Evolutionary conservation across 2,329 filamentous ascomycete species (phyloP).

Genomic region (Lomentospora prolificans): DNA sequence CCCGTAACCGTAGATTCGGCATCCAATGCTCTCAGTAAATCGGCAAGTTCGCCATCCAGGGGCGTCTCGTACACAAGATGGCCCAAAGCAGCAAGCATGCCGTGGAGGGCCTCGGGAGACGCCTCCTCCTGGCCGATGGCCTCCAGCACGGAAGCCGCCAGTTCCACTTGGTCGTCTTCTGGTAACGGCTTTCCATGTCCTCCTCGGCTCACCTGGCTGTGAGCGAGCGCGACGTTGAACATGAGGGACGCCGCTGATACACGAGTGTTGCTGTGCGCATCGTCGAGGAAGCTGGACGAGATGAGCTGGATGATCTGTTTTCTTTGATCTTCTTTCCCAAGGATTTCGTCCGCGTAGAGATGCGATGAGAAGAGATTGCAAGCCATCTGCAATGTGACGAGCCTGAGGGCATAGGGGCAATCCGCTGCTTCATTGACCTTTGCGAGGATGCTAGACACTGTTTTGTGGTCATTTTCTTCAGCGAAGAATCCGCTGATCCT

Average conservation of each 20-base stretch:
- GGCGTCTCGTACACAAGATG: constrained; percentile 64
- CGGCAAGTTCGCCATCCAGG: constrained; percentile 63
- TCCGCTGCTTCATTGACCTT: constrained; percentile 44
- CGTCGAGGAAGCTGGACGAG: constrained; percentile 70
- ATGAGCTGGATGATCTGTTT: constrained; percentile 57
- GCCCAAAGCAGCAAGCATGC: constrained; percentile 66
- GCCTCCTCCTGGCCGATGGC: constrained; percentile 49
- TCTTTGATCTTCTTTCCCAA: constrained; percentile 41
- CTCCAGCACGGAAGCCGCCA: constrained; percentile 73
- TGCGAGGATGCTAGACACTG: constrained; percentile 51
- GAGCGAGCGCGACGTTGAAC: constrained; percentile 68
- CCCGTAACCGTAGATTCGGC: constrained; percentile 52
- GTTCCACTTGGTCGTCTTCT: constrained; percentile 66
- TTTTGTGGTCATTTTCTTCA: constrained; percentile 58
- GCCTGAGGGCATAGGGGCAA: constrained; percentile 71
- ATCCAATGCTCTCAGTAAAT: constrained; percentile 71
- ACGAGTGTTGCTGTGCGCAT: constrained; percentile 61
- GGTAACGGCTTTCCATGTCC: constrained; percentile 48
- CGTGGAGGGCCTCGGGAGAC: constrained; percentile 64
- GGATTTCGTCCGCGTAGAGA: constrained; percentile 57
- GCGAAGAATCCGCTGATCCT: constrained; percentile 75
- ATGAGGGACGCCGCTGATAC: constrained; percentile 75
- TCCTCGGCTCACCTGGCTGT: constrained; percentile 54
- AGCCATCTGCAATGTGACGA: constrained; percentile 72
- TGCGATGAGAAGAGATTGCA: constrained; percentile 78